Evolutionary conservation across 1,139 yeast species (phyloP), one percentile per base, ranked within the genome.

Genomic region (Kurtzmaniella quercitrusa): DNA sequence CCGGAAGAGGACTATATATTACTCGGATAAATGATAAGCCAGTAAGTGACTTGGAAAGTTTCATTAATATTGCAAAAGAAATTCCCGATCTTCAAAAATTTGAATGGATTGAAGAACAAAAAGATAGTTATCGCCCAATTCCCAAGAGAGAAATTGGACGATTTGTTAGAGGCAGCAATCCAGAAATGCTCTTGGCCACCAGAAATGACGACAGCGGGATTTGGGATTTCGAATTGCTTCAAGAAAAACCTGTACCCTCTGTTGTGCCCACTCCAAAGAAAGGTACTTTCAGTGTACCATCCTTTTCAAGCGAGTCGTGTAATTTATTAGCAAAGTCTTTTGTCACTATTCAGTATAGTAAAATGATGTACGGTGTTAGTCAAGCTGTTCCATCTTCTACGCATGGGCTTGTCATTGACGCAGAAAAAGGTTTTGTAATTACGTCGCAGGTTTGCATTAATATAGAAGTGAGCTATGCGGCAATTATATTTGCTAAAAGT

Each of bases 151-250:
- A 27, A 27, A 27, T 27, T 10, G 10, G 31, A 10, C 31, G 31
- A 10, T 75, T 90, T 44, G 96, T 89, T 57, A 81, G 96, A 54
- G 96, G 88, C 63, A 90, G 96, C 96, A 73, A 77, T 47, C 75
- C 83, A 9, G 73, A 83, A 23, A 85, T 90, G 62, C 76, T 85
- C 54, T 55, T 84, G 46, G 94, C 93, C 5, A 74, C 77, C 3
- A 75, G 96, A 63, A 88, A 91, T 58, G 96, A 90, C 58, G 61
- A 55, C 10, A 82, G 95, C 1, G 97, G 98, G 2, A 62, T 89
- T 27, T 91, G 97, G 97, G 95, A 90, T 59, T 87, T 82, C 58
- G 73, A 73, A 11, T 78, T 80, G 36, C 61, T 90, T 4, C 91
- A 85, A 48, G 82, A 81, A 14, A 63, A 70, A 34, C 82, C 91